These are phyloP conservation scores for Fusarium tupiense DNA, from an alignment of 2,329 filamentous ascomycete genomes.

Conservation along the genomic window DNA sequence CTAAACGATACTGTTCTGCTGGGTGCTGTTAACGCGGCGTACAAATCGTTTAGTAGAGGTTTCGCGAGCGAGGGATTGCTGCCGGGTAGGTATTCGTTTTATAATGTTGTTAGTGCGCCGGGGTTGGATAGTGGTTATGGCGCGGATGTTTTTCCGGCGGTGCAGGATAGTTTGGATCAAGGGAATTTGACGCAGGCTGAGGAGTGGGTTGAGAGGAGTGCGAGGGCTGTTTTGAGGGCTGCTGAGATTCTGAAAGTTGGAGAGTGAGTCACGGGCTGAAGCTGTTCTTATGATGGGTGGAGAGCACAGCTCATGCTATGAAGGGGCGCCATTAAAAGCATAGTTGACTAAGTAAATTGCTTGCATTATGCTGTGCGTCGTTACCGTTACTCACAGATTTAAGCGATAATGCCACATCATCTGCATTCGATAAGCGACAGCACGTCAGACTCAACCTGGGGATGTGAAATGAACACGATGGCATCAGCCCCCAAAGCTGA, in stretches of 20 bases:
- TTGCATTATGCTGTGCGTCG: neutral
- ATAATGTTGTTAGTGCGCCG: constrained; percentile 28
- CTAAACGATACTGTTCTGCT: constrained; percentile 11
- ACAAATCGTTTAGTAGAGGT: constrained; percentile 13
- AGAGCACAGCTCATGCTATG: neutral
- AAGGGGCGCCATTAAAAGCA: neutral
- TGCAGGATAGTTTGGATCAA: constrained; percentile 33
- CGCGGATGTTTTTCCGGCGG: constrained; percentile 33
- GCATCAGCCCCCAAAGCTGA: neutral
- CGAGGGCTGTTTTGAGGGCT: constrained; percentile 25
- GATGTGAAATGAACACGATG: neutral
- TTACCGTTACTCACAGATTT: neutral
- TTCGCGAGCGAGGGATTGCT: constrained; percentile 26
- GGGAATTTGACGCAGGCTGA: constrained; percentile 27
- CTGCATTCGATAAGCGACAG: neutral
- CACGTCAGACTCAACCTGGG: neutral
- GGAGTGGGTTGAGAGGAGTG: constrained; percentile 35
- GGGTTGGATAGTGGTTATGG: constrained; percentile 29
- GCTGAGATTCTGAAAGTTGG: constrained; percentile 21
- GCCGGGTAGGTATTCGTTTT: constrained; percentile 20
- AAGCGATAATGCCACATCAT: neutral
- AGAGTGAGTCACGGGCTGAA: neutral
- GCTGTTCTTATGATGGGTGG: fast-evolving
- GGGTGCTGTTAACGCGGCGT: constrained; percentile 6
- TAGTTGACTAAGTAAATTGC: fast-evolving